phyloP scores from a whole-genome alignment of 805 yeast genomes.

The Zygosaccharomyces kombuchaensis region DNA sequence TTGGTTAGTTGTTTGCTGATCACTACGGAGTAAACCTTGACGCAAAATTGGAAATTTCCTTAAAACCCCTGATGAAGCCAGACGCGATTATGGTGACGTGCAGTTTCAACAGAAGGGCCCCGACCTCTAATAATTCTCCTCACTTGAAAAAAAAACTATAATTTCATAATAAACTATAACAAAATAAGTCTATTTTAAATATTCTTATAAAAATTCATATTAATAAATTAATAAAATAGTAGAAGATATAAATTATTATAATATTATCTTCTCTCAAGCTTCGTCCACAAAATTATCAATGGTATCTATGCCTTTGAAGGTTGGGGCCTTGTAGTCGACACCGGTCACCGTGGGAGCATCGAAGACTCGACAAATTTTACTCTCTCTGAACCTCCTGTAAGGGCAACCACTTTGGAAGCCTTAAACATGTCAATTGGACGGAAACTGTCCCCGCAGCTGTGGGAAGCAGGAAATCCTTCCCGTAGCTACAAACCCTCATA shows the following conservation, averaged over 20 bases:
- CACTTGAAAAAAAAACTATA: too few species aligned
- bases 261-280: too few species aligned
- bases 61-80: slow-evolving; percentile 60
- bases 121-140: slow-evolving; percentile 51
- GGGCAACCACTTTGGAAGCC: slow-evolving; percentile 54
- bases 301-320: slow-evolving; percentile 45
- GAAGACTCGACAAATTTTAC: slow-evolving; percentile 49
- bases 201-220: too few species aligned
- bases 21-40: slow-evolving; percentile 42
- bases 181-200: too few species aligned
- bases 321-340: slow-evolving; percentile 48
- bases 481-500: slow-evolving; percentile 42
- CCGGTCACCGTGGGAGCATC: slow-evolving; percentile 47
- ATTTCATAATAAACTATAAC: too few species aligned
- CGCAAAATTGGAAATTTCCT: slow-evolving; percentile 37
- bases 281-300: slow-evolving; percentile 56
- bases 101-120: slow-evolving; percentile 35
- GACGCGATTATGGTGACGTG: slow-evolving; percentile 51
- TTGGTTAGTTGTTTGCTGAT: slow-evolving; percentile 24
- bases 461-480: slow-evolving; percentile 44
- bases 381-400: slow-evolving; percentile 58
- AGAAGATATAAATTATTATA: background rate
- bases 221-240: too few species aligned
- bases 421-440: slow-evolving; percentile 50
- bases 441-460: slow-evolving; percentile 68